phyloP scores from a whole-genome alignment of 768 basidiomycete species.

The Guyanaporus albipodus region DNA sequence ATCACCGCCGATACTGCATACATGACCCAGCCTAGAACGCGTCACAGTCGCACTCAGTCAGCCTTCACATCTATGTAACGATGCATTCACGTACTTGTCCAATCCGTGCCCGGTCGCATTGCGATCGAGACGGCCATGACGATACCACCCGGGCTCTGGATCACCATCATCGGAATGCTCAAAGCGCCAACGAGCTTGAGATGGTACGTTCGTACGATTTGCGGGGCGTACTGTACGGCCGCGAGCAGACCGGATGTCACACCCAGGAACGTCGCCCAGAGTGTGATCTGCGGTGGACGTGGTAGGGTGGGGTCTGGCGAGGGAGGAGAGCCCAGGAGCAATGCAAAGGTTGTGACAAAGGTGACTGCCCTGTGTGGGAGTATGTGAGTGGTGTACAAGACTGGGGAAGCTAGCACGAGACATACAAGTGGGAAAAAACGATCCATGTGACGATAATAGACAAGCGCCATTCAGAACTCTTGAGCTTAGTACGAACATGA shows the following conservation, averaged over 20 bases:
- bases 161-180: constrained; percentile 93
- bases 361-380: constrained; percentile 35
- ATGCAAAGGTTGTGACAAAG: constrained; percentile 56
- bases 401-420: constrained; percentile 3
- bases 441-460: constrained; percentile 74
- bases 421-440: constrained; percentile 70
- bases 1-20: constrained; percentile 80
- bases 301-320: constrained; percentile 34
- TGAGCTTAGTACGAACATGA: constrained; percentile 44
- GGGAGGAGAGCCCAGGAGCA: constrained; percentile 45
- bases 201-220: constrained; percentile 75
- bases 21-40: constrained; percentile 64
- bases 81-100: constrained; percentile 58
- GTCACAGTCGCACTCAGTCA: background rate
- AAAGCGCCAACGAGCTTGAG: constrained; percentile 85
- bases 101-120: constrained; percentile 74
- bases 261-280: constrained; percentile 88
- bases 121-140: constrained; percentile 86
- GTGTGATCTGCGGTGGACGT: constrained; percentile 37
- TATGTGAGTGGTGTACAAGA: background rate
- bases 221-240: constrained; percentile 83
- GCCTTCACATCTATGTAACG: background rate
- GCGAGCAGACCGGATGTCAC: constrained; percentile 75
- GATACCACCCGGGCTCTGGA: constrained; percentile 87
- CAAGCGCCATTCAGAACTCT: constrained; percentile 71